phyloP scores from a whole-genome alignment of 1,284 basidiomycete genomes.

The Cutaneotrichosporon dermatis region DNA sequence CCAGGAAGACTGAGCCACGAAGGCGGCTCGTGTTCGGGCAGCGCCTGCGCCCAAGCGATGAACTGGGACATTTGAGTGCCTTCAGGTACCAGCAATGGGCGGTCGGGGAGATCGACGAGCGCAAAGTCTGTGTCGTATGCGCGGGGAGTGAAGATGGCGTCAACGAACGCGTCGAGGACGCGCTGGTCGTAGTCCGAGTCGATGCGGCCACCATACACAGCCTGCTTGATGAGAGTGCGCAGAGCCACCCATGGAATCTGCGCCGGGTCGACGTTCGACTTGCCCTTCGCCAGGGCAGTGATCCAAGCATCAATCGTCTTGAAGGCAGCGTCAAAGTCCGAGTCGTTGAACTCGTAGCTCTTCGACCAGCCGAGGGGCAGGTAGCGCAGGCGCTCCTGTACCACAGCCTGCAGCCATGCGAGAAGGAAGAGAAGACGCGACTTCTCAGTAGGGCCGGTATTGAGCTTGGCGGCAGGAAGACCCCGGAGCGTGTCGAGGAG shows the following conservation, averaged over 20 bases:
- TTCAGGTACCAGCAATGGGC: slow-evolving; percentile 71
- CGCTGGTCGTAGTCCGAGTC: slow-evolving; percentile 92
- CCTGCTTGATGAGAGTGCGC: slow-evolving; percentile 83
- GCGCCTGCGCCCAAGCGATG: slow-evolving; percentile 73
- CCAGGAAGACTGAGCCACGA: slow-evolving; percentile 87
- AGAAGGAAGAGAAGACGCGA: slow-evolving; percentile 84
- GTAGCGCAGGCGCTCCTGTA: slow-evolving; percentile 92
- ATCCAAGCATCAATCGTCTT: slow-evolving; percentile 88
- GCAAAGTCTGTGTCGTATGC: slow-evolving; percentile 90
- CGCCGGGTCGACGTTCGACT: slow-evolving; percentile 82
- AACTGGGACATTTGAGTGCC: slow-evolving; percentile 88
- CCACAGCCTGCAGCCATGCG: slow-evolving; percentile 97
- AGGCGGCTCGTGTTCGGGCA: slow-evolving; percentile 87
- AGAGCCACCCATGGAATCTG: slow-evolving; percentile 90
- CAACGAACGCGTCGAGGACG: slow-evolving; percentile 86
- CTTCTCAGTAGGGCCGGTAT: slow-evolving; percentile 85
- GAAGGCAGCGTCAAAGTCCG: slow-evolving; percentile 89
- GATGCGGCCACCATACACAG: slow-evolving; percentile 86
- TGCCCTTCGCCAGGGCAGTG: slow-evolving; percentile 69
- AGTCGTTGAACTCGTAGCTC: slow-evolving; percentile 95
- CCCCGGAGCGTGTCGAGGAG: slow-evolving; percentile 81
- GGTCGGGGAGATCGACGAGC: slow-evolving; percentile 60
- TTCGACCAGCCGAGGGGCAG: slow-evolving; percentile 94
- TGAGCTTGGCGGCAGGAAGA: slow-evolving; percentile 59
- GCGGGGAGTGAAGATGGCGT: slow-evolving; percentile 73